phyloP scores from a whole-genome alignment of 1,284 basidiomycete species.

The Cutaneotrichosporon mucoides region DNA sequence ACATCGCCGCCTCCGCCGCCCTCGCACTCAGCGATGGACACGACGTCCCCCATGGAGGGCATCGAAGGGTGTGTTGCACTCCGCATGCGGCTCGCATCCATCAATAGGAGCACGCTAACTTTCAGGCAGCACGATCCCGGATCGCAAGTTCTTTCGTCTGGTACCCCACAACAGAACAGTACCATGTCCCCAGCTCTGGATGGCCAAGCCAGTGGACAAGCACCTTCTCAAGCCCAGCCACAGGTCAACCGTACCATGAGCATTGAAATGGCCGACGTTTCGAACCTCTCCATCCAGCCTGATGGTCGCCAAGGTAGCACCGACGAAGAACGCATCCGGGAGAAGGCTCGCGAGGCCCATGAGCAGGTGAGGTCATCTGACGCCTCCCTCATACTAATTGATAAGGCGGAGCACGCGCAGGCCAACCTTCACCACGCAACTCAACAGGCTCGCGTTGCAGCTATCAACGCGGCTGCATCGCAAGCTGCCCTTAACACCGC shows the following conservation, averaged over 20 bases:
- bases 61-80: constrained; percentile 23
- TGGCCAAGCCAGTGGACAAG: no score
- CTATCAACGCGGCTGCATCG: constrained; percentile 48
- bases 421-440: constrained; percentile 48
- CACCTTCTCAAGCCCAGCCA: constrained; percentile 1
- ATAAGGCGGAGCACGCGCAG: constrained; percentile 46
- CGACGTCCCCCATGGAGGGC: constrained; percentile 28
- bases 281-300: constrained; percentile 17
- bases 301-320: constrained; percentile 25
- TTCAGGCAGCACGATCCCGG: no score
- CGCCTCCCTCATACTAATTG: no score
- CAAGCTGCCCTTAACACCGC: constrained; percentile 45
- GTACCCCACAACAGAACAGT: no score
- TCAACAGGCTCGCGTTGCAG: constrained; percentile 49
- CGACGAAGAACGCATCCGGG: constrained; percentile 45
- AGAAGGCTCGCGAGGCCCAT: constrained; percentile 47
- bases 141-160: no score
- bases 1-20: no score
- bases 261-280: constrained; percentile 43
- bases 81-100: no score
- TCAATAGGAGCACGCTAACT: no score
- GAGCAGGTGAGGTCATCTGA: constrained; percentile 34
- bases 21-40: neutral
- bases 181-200: no score
- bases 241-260: constrained; percentile 35